phyloP scores from a whole-genome alignment of 495 filamentous ascomycete genomes.

The Daldinia bambusicola region DNA sequence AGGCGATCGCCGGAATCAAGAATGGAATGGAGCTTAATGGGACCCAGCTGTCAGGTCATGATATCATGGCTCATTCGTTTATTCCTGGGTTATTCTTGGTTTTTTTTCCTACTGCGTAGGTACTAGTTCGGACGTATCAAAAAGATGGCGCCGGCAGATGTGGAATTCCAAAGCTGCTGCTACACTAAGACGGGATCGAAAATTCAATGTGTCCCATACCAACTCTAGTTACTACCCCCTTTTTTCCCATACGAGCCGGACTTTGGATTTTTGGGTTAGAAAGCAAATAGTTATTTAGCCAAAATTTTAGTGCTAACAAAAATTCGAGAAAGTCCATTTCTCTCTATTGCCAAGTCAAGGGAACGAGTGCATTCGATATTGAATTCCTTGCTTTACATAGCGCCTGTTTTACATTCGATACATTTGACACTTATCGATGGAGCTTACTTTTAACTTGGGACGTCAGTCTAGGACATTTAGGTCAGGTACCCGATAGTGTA shows the following conservation, averaged over 20 bases:
- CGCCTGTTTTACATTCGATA: background rate
- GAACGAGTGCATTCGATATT: background rate
- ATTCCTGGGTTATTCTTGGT: conserved; percentile 22
- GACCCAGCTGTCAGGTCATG: conserved; percentile 34
- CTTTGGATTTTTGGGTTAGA: background rate
- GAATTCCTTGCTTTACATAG: background rate
- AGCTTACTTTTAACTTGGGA: too few relatives aligned
- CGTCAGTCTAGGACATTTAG: background rate
- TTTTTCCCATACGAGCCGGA: conserved; percentile 5
- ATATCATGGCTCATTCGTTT: conserved; percentile 28
- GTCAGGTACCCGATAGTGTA: background rate
- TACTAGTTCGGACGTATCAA: conserved; percentile 6
- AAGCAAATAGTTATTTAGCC: background rate
- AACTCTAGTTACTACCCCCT: conserved; percentile 6
- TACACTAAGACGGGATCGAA: background rate
- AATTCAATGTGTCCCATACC: background rate
- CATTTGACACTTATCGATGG: background rate
- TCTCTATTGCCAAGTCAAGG: background rate
- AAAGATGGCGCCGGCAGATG: conserved; percentile 34
- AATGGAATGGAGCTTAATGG: conserved; percentile 33
- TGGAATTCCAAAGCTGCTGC: conserved; percentile 17
- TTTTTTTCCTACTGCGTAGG: background rate
- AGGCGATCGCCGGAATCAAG: conserved; percentile 23
- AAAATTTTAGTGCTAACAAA: background rate
- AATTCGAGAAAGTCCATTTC: background rate